Evolutionary conservation across 2,329 filamentous ascomycete genomes (phyloP).

Genomic region (Coleophoma crateriformis): DNA sequence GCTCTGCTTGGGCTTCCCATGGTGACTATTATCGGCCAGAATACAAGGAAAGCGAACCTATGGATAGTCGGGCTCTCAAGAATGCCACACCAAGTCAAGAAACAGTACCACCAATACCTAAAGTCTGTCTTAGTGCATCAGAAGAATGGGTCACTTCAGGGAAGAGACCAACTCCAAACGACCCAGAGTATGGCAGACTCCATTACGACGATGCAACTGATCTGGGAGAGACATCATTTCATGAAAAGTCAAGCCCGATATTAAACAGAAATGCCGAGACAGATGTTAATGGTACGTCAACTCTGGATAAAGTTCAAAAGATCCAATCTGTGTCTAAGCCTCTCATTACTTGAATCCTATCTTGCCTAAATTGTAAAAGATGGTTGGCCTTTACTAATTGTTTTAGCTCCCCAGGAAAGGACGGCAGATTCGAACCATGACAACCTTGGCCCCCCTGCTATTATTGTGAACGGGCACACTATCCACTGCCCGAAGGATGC

Average conservation of each 20-base stretch:
- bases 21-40: conserved; percentile 1
- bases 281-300: neutral
- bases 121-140: neutral
- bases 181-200: neutral
- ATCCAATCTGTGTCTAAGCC: no score
- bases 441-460: neutral
- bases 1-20: neutral
- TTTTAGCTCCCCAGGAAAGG: neutral
- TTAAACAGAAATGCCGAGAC: neutral
- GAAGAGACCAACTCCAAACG: neutral
- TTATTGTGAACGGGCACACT: neutral
- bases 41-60: neutral
- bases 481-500: neutral
- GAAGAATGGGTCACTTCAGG: neutral
- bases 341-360: neutral
- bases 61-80: neutral
- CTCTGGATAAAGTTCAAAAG: neutral
- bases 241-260: neutral
- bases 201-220: neutral
- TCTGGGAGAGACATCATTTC: neutral
- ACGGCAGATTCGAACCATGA: neutral
- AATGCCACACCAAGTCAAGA: neutral
- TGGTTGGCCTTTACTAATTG: neutral
- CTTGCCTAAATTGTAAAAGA: neutral
- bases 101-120: neutral